These are phyloP conservation scores for Theileria luwenshuni DNA, from an alignment of 169 alveolate genomes.

Conservation along the genomic window DNA sequence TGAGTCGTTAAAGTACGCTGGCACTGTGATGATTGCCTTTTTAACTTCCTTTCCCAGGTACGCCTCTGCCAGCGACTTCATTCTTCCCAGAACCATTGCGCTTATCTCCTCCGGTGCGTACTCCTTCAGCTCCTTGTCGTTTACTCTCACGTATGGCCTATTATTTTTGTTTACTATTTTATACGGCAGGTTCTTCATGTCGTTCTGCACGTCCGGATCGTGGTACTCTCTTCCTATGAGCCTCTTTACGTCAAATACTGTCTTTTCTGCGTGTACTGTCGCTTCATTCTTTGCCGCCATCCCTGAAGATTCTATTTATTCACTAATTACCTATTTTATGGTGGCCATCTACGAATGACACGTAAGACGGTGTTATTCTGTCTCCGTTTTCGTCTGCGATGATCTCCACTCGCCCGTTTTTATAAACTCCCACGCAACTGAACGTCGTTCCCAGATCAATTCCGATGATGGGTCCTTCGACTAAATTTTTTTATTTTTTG, in stretches of 20 bases:
- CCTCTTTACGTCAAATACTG: conserved; percentile 97
- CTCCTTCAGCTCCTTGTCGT: conserved; percentile 86
- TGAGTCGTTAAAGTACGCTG: conserved; percentile 99
- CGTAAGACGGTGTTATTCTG: conserved; percentile 98
- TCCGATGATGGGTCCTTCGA: conserved; percentile 94
- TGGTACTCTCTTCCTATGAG: conserved; percentile 96
- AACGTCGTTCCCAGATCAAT: conserved; percentile 98
- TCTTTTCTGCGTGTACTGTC: conserved; percentile 94
- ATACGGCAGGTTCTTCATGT: conserved; percentile 95
- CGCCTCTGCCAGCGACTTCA: conserved; percentile 97
- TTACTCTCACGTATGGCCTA: conserved; percentile 93
- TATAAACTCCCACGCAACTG: conserved; percentile 97
- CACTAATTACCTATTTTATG: conserved; percentile 80
- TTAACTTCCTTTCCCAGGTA: conserved; percentile 94
- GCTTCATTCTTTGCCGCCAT: conserved; percentile 98
- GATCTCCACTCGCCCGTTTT: conserved; percentile 96
- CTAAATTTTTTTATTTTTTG: conserved; percentile 22
- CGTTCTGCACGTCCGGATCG: conserved; percentile 94
- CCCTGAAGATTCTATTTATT: no score
- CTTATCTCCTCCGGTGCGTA: conserved; percentile 99
- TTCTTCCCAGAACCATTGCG: conserved; percentile 95
- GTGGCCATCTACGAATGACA: conserved; percentile 95
- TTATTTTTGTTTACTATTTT: conserved; percentile 90
- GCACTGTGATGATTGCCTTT: conserved; percentile 95
- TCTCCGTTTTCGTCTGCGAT: conserved; percentile 91